These are phyloP conservation scores for Poa annua DNA, from an alignment of 176 grass and related monocot genomes.

Conservation along the genomic window DNA sequence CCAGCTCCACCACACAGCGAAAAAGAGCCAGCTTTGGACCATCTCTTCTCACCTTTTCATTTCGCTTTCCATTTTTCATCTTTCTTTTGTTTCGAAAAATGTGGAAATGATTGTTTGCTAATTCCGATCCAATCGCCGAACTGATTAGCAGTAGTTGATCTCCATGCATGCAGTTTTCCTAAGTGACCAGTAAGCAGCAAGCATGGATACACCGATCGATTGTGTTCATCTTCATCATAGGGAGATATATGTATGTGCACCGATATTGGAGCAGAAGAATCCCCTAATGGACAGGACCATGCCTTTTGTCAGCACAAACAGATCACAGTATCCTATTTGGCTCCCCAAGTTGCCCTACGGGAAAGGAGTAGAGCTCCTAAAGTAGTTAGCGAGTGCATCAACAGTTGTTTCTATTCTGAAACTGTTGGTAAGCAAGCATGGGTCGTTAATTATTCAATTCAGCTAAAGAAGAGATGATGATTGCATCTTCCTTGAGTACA, in stretches of 20 bases:
- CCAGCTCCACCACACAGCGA: constrained; percentile 62
- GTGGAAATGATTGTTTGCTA: not conserved
- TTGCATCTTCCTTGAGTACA: constrained; percentile 23
- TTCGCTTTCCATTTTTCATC: not conserved
- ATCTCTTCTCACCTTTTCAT: constrained; percentile 32
- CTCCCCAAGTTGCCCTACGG: constrained; percentile 44
- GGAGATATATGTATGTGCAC: constrained; percentile 10
- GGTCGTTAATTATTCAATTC: constrained; percentile 50
- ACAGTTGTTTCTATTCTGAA: constrained; percentile 41
- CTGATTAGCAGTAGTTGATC: not conserved
- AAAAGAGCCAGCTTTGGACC: constrained; percentile 52
- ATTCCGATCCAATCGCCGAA: not conserved
- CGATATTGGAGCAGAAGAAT: constrained; percentile 13
- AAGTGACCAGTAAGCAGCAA: not conserved
- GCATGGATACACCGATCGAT: not conserved
- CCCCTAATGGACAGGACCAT: constrained; percentile 36
- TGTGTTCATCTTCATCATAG: constrained; percentile 20
- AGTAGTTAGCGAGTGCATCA: constrained; percentile 29
- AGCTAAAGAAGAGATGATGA: constrained; percentile 38
- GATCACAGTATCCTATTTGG: constrained; percentile 39
- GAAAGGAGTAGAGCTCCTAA: not conserved
- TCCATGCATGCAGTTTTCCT: not conserved
- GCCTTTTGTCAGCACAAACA: constrained; percentile 29
- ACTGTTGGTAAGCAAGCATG: constrained; percentile 47
- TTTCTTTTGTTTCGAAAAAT: not conserved